phyloP scores from a whole-genome alignment of 2,329 filamentous ascomycete genomes.

The Apiospora saccharicola region DNA sequence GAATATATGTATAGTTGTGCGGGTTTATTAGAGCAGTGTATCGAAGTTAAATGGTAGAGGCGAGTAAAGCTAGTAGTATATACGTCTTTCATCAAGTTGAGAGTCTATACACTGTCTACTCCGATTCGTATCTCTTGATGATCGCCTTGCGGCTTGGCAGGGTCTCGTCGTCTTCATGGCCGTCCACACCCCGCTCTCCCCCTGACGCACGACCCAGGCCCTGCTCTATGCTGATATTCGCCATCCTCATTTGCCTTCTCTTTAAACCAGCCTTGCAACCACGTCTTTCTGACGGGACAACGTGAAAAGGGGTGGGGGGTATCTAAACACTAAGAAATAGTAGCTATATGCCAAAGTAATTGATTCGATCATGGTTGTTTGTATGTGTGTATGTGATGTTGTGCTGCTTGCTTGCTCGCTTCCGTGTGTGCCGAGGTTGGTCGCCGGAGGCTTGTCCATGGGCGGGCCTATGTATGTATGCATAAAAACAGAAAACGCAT shows the following conservation, averaged over 20 bases:
- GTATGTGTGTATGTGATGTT: slow-evolving; percentile 4
- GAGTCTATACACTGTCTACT: not conserved
- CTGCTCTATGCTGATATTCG: slow-evolving; percentile 9
- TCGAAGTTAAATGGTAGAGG: not conserved
- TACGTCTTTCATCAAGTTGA: not conserved
- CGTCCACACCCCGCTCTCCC: not conserved
- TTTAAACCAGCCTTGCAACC: slow-evolving; percentile 2
- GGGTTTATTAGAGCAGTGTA: not conserved
- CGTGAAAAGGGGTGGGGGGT: slow-evolving; percentile 18
- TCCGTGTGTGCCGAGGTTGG: not conserved
- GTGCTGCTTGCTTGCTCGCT: not conserved
- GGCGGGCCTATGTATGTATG: slow-evolving; percentile 15
- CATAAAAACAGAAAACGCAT: slow-evolving; percentile 17
- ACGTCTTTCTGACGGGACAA: not conserved
- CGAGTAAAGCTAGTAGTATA: not conserved
- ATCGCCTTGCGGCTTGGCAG: slow-evolving; percentile 1
- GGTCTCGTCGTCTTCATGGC: not conserved
- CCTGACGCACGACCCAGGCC: slow-evolving; percentile 14
- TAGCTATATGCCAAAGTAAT: slow-evolving; percentile 12
- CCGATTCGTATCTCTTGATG: not conserved
- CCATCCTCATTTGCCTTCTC: not conserved
- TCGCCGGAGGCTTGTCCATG: not conserved
- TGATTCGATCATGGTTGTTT: slow-evolving; percentile 8
- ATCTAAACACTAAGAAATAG: slow-evolving; percentile 25
- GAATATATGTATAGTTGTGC: not conserved